Base-by-base conservation (phyloP, 2,329 filamentous ascomycete genomes). In the Emergomyces africanus region DNA sequence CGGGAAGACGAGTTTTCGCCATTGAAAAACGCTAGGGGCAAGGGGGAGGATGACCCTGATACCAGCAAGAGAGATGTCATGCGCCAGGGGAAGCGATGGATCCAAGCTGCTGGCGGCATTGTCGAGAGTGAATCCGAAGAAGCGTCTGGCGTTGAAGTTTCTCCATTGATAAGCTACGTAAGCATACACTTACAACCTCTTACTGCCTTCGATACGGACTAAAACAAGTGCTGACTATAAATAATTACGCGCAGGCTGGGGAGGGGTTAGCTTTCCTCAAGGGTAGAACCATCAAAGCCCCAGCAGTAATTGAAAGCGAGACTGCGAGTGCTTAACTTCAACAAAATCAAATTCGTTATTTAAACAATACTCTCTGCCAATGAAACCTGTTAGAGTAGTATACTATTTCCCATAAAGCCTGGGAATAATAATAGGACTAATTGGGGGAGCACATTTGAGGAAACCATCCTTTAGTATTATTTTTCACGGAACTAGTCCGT, bases 1-100 rank as follows among this genome's bases (percentile, higher is more conserved):
- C 89, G 94, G 62, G 91, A 96, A 78, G 94, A 99, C 66, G 94
- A 99, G 77, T 99, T 99, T 78, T 96, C 90, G 33, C 94, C 94
- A 4, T 79, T 99, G 65, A 99, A 99, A 85, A 99, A 99, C 70
- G 84, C 83, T 12, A 81, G 79, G 63, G 89, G 90, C 58, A 90
- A 89, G 46, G 89, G 89, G 37, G 88, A 96, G 76, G 94, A 99
- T 70, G 90, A 96, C 72, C 88, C 90, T 12, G 90, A 96, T 66
- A 99, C 94, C 56, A 96, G 90, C 80, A 89, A 86, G 76, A 80
- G 79, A 64, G 90, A 97, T 71, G 95, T 97, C 71, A 87, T 96
- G 84, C 78, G 80, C 51, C 94, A 97, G 76, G 94, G 94, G 50
- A 84, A 85, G 74, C 85, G 88, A 67, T 99, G 94, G 91, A 78